phyloP scores from a whole-genome alignment of 805 yeast species.

The Cyberlindnera xylosilytica region DNA sequence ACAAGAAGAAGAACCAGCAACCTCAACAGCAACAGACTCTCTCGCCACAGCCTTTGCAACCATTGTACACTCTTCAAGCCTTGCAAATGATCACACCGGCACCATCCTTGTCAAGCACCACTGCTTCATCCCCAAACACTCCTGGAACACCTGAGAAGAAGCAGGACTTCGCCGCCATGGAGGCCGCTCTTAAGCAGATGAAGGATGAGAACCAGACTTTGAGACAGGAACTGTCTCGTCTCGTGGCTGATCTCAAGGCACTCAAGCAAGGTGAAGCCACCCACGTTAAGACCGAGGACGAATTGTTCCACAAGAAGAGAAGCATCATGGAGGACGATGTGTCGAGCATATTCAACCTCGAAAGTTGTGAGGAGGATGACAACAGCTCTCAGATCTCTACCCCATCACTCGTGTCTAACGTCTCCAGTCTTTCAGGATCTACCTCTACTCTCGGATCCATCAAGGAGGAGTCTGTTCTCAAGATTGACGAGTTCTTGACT shows the following conservation, averaged over 20 bases:
- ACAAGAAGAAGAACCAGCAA: constrained; percentile 15
- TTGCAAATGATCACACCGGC: constrained; percentile 12
- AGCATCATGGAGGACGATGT: constrained; percentile 15
- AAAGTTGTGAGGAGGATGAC: constrained; percentile 25
- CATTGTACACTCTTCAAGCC: constrained; percentile 4
- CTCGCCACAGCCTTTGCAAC: constrained; percentile 7
- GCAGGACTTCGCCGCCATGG: constrained; percentile 20
- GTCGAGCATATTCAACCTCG: constrained; percentile 11
- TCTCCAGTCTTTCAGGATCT: constrained; percentile 16
- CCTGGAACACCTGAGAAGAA: constrained; percentile 24
- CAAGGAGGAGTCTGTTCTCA: constrained; percentile 25
- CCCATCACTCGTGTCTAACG: constrained; percentile 22
- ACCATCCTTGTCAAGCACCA: constrained; percentile 4
- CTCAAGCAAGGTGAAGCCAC: constrained; percentile 15
- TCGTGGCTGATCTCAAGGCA: constrained; percentile 41
- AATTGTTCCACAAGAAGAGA: constrained; percentile 23
- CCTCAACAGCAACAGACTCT: constrained; percentile 1
- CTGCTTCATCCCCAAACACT: constrained; percentile 10
- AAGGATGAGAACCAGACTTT: constrained; percentile 43
- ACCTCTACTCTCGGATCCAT: constrained; percentile 21
- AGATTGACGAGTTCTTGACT: constrained; percentile 25
- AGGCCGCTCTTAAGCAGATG: constrained; percentile 38
- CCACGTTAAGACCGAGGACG: constrained; percentile 12
- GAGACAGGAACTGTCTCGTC: constrained; percentile 41
- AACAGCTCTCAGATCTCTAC: constrained; percentile 24